These are phyloP conservation scores for Talaromyces pinophilus DNA, from an alignment of 2,329 filamentous ascomycete genomes.

Conservation along the genomic window DNA sequence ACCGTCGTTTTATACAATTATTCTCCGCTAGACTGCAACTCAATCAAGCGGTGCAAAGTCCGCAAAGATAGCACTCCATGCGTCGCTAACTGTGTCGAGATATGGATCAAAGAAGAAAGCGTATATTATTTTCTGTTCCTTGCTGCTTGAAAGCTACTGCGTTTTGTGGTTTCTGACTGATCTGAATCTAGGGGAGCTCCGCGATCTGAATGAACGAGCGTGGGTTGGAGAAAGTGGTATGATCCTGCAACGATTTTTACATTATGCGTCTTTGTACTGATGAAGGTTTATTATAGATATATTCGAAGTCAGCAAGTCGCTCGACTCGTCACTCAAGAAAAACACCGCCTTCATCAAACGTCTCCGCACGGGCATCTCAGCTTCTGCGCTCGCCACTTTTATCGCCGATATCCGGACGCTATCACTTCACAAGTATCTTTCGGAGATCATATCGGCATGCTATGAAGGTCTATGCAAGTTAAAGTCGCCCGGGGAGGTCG, in stretches of 20 bases:
- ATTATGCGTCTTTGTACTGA: neutral
- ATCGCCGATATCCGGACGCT: slow-evolving; percentile 85
- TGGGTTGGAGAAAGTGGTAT: slow-evolving; percentile 88
- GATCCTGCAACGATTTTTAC: slow-evolving; percentile 10
- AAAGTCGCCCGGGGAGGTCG: slow-evolving; percentile 87
- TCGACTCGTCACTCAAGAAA: slow-evolving; percentile 96
- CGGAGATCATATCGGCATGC: slow-evolving; percentile 93
- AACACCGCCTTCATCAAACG: slow-evolving; percentile 98
- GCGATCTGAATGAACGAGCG: slow-evolving; percentile 79
- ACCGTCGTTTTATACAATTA: slow-evolving; percentile 6
- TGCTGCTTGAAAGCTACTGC: neutral
- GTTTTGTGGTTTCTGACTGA: slow-evolving; percentile 4
- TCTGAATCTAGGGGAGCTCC: slow-evolving; percentile 71
- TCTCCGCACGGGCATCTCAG: slow-evolving; percentile 82
- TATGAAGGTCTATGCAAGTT: slow-evolving; percentile 92
- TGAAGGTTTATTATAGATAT: slow-evolving; percentile 58
- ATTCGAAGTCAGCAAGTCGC: slow-evolving; percentile 72
- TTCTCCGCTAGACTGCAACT: neutral
- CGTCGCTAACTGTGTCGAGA: slow-evolving; percentile 27
- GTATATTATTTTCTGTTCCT: slow-evolving; percentile 34
- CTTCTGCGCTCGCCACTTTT: slow-evolving; percentile 78
- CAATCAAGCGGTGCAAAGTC: slow-evolving; percentile 14
- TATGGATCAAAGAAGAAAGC: slow-evolving; percentile 55
- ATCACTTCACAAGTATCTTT: slow-evolving; percentile 93
- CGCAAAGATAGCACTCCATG: slow-evolving; percentile 19